Base-by-base conservation (phyloP, 1,284 basidiomycete species). In the Porodaedalea pini region DNA sequence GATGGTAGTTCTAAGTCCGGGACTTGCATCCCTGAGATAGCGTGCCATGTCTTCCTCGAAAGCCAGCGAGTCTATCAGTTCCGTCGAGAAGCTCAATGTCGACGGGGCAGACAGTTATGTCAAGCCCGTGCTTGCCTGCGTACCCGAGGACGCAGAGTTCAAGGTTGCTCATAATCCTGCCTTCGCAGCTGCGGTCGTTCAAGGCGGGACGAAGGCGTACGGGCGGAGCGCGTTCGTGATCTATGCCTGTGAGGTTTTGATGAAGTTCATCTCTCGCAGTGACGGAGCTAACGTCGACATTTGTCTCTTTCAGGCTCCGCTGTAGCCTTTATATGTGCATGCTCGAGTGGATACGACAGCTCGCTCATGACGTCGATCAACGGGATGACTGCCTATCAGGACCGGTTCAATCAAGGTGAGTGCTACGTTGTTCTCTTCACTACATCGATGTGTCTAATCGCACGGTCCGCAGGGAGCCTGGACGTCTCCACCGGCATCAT, bases 321-420 rank as follows among this genome's bases (percentile, higher is more conserved):
- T 10, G 58, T 54, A 19, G 60, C 60, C 1, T 61, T 61, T 39
- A 50, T 59, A 36, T 59, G 61, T 23, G 55, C 54, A 13, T 54
- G 45, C 32, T 52, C 58, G 10, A 60, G 53, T 53, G 61, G 58
- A 11, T 62, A 61, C 29, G 61, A 62, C 43, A 58, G 60, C 6
- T 59, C 60, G 10, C 41, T 63, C 40, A 63, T 63, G 62, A 59
- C 60, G 11, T 57, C 57, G 2, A 62, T 63, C 53, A 63, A 63
- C 31, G 58, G 61, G n/a, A 62, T 62, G 61, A 44, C 49, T 40
- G 34, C 40, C 39, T 53, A 50, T 31, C 17, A 56, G 36, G 11
- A 36, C 3, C 45, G 40, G 15, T 56, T 56, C 37, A 56, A 56
- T 23, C 45, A 56, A 51, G 54, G 54, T 56, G 3, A 11, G 41